A percentile compares a stretch with the other conserved stretches of the same genome.
Conservation (phyloP, 768 basidiomycete genomes). For the Lyophyllum semitale region DNA sequence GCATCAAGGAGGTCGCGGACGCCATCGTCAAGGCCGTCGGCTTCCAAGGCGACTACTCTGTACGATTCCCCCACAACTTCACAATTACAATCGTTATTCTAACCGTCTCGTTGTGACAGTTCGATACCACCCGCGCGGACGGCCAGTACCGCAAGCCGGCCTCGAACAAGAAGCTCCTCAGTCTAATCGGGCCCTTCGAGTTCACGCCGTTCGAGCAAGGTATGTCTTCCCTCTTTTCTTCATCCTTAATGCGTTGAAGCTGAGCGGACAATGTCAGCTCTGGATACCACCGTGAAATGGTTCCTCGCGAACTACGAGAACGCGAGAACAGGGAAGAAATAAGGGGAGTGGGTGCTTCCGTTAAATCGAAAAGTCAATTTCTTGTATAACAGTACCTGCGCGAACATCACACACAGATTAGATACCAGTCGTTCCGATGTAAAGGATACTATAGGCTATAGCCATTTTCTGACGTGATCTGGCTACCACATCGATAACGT, state of each 20-base stretch:
- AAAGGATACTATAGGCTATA: neutral
- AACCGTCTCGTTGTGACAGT: slow-evolving; percentile 43
- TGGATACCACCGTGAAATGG: slow-evolving; percentile 82
- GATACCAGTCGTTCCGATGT: neutral
- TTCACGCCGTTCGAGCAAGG: slow-evolving; percentile 92
- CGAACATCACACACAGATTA: neutral
- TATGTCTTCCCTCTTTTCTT: slow-evolving; percentile 34
- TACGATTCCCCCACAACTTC: slow-evolving; percentile 31
- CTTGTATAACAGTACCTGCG: neutral
- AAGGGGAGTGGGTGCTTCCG: neutral
- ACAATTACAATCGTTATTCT: neutral
- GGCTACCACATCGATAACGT: neutral
- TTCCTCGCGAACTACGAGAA: slow-evolving; percentile 80
- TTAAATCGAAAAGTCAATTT: neutral
- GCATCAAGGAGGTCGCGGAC: slow-evolving; percentile 88
- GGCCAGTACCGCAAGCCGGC: slow-evolving; percentile 97
- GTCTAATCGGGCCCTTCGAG: slow-evolving; percentile 76
- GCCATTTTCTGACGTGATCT: too few species aligned
- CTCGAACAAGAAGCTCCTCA: slow-evolving; percentile 83
- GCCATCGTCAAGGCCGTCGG: slow-evolving; percentile 85
- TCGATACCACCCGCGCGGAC: slow-evolving; percentile 83
- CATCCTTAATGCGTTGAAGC: neutral
- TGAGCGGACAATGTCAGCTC: slow-evolving; percentile 44
- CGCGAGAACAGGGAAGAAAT: slow-evolving; percentile 57
- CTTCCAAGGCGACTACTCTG: slow-evolving; percentile 76